These are phyloP conservation scores for Microcyclosporella mali DNA, from an alignment of 2,329 filamentous ascomycete species.

Conservation along the genomic window DNA sequence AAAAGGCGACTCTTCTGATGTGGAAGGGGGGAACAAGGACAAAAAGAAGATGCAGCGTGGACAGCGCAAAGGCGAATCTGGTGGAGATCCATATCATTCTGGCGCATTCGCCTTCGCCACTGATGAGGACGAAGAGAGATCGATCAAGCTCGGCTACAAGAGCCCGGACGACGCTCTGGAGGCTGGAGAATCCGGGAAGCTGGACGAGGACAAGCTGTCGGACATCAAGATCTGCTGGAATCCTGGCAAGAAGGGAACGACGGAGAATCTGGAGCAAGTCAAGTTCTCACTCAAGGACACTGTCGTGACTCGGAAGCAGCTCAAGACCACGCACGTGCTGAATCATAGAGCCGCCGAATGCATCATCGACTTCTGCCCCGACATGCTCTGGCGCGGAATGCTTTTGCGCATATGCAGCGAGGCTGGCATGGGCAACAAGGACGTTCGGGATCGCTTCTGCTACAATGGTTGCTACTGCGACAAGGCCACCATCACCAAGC, in stretches of 20 bases:
- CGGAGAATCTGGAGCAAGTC: conserved; percentile 27
- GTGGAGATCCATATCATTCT: conserved; percentile 26
- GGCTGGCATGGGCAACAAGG: conserved; percentile 28
- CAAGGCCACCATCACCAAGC: conserved; percentile 33
- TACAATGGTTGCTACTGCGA: conserved; percentile 32
- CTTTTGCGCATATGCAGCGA: conserved; percentile 32
- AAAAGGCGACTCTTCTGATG: background rate
- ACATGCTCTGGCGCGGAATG: conserved; percentile 30
- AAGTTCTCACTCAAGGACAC: conserved; percentile 29
- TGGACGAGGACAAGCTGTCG: conserved; percentile 21
- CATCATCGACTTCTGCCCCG: conserved; percentile 34
- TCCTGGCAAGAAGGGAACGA: conserved; percentile 29
- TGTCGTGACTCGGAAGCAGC: conserved; percentile 29
- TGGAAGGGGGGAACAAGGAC: conserved; percentile 10
- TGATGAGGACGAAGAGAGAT: conserved; percentile 12
- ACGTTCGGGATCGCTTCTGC: conserved; percentile 30
- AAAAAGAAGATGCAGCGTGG: conserved; percentile 19
- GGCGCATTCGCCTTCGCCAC: conserved; percentile 27
- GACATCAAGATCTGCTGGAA: conserved; percentile 30
- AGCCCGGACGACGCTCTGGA: conserved; percentile 26
- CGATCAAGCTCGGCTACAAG: conserved; percentile 11
- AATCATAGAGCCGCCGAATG: conserved; percentile 29
- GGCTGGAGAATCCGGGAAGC: conserved; percentile 21
- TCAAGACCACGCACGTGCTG: conserved; percentile 23
- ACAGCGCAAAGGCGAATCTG: conserved; percentile 16